phyloP scores from a whole-genome alignment of 306 rosid species.

The Arachis hypogaea region DNA sequence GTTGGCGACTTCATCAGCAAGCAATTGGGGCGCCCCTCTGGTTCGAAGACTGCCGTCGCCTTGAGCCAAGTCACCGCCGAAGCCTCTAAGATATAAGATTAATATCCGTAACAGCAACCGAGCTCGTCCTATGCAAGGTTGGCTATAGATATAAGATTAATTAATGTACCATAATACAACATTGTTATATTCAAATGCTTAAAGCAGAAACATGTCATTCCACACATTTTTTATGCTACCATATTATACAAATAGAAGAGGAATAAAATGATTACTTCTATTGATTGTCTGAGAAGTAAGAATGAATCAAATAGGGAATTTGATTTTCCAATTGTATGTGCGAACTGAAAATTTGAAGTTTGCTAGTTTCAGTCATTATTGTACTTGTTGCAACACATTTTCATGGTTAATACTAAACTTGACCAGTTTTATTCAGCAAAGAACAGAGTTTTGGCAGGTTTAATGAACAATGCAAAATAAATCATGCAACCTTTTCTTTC shows the following conservation, averaged over 20 bases:
- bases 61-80: constrained; percentile 56
- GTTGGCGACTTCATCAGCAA: constrained; percentile 85
- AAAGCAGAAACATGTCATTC: constrained; percentile 24
- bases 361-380: not conserved
- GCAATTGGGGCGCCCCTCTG: constrained; percentile 68
- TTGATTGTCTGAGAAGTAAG: constrained; percentile 27
- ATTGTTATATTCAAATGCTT: constrained; percentile 1
- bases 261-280: constrained; percentile 20
- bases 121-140: too few relatives aligned
- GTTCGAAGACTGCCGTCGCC: constrained; percentile 82
- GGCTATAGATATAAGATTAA: constrained; percentile 47
- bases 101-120: not conserved
- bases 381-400: not conserved
- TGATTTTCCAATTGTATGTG: not conserved
- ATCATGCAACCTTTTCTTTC: too few relatives aligned
- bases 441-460: not conserved
- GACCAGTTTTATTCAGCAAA: not conserved
- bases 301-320: constrained; percentile 7
- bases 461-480: too few relatives aligned
- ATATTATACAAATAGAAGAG: constrained; percentile 14
- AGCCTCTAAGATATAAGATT: constrained; percentile 60
- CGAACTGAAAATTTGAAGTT: not conserved
- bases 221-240: constrained; percentile 4
- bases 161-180: not conserved
- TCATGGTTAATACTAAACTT: not conserved